Conservation (phyloP, 1,284 basidiomycete genomes). For the Heterobasidion occidentale region DNA sequence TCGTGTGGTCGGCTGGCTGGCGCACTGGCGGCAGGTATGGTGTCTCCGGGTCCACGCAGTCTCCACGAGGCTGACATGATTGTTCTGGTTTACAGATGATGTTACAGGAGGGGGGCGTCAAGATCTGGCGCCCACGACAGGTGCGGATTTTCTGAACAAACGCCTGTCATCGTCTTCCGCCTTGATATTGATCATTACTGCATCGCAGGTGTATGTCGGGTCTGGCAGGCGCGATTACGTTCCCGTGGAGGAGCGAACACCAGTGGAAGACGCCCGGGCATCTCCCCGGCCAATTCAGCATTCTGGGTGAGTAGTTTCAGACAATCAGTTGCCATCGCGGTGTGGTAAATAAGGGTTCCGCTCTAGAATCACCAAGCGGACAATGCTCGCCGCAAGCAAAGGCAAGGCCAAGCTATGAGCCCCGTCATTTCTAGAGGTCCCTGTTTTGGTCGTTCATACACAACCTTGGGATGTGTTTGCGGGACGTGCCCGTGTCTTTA, state of each 20-base stretch:
- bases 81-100: slow-evolving; percentile 55
- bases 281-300: slow-evolving; percentile 63
- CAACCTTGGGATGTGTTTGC: too few relatives aligned
- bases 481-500: too few relatives aligned
- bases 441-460: too few relatives aligned
- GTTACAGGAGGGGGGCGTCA: slow-evolving; percentile 79
- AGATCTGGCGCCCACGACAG: slow-evolving; percentile 87
- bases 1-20: slow-evolving; percentile 83
- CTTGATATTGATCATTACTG: slow-evolving; percentile 3
- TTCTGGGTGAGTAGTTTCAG: slow-evolving; percentile 55
- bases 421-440: not conserved
- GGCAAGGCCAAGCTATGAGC: slow-evolving; percentile 47
- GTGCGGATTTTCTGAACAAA: slow-evolving; percentile 25
- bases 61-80: not conserved
- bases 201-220: slow-evolving; percentile 65
- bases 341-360: slow-evolving; percentile 6
- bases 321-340: not conserved
- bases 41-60: not conserved
- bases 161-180: not conserved
- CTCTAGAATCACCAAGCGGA: slow-evolving; percentile 68
- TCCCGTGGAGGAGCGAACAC: slow-evolving; percentile 48
- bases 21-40: slow-evolving; percentile 74
- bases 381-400: slow-evolving; percentile 62
- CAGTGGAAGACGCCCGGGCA: slow-evolving; percentile 43
- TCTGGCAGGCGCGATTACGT: slow-evolving; percentile 66